Conservation (phyloP, 805 yeast genomes). For the Suhomyces kilbournensis region DNA sequence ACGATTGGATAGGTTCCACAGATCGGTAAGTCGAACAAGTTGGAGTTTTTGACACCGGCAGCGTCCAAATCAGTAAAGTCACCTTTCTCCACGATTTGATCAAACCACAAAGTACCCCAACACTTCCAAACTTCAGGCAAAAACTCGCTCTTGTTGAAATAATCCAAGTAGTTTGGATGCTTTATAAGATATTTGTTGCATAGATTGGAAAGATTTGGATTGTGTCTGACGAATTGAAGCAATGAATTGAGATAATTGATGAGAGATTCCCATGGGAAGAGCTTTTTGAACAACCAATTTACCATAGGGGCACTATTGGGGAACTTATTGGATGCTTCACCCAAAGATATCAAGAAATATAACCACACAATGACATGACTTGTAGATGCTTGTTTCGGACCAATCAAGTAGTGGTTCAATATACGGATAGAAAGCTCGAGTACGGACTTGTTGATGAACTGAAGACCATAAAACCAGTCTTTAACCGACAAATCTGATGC, state of each 20-base stretch:
- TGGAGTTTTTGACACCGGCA: conserved; percentile 54
- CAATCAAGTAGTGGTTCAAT: conserved; percentile 60
- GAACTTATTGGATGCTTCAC: conserved; percentile 47
- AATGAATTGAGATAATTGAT: conserved; percentile 62
- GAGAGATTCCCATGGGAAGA: conserved; percentile 68
- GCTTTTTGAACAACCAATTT: conserved; percentile 48
- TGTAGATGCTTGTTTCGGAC: conserved; percentile 67
- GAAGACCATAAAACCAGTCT: conserved; percentile 59
- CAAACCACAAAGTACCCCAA: conserved; percentile 85
- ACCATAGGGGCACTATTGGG: conserved; percentile 49
- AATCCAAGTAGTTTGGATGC: conserved; percentile 41
- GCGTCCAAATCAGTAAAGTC: conserved; percentile 48
- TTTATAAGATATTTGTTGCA: conserved; percentile 13
- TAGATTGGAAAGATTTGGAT: conserved; percentile 15
- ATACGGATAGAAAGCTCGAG: conserved; percentile 68
- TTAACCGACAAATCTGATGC: conserved; percentile 33
- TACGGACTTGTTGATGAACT: conserved; percentile 58
- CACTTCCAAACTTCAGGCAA: conserved; percentile 79
- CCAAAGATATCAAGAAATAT: conserved; percentile 64
- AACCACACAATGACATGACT: conserved; percentile 78
- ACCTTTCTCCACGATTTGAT: conserved; percentile 50
- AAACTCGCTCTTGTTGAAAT: conserved; percentile 57
- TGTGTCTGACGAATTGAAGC: conserved; percentile 33
- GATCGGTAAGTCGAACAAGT: conserved; percentile 62
- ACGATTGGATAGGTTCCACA: conserved; percentile 50